Conservation (phyloP, 257 asterid genomes). For the Solanum sejunctum region DNA sequence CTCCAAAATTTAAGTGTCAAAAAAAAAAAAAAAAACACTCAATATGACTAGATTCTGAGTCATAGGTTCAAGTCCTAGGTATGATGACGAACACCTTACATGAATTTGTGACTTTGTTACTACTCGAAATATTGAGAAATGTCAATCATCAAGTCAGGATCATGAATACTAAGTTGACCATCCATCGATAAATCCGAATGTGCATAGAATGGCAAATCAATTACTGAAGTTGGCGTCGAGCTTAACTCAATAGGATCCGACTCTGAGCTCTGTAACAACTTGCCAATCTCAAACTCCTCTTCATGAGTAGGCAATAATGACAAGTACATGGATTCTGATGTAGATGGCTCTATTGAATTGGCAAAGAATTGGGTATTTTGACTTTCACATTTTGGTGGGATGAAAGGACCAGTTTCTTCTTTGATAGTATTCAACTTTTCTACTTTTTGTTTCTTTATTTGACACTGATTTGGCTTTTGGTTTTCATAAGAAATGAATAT, state of each 20-base stretch:
- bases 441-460: background rate
- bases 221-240: background rate
- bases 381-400: background rate
- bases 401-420: background rate
- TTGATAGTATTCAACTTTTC: background rate
- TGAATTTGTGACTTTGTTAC: background rate
- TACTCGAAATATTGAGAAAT: background rate
- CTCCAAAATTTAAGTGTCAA: slow-evolving; percentile 6
- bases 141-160: background rate
- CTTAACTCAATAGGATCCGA: slow-evolving; percentile 23
- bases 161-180: background rate
- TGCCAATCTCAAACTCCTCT: slow-evolving; percentile 13
- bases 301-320: slow-evolving; percentile 22
- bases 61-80: background rate
- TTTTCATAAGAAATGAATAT: background rate
- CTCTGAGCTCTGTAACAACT: slow-evolving; percentile 12
- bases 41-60: no score
- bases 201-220: background rate
- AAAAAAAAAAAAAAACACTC: slow-evolving; percentile 8
- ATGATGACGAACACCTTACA: background rate
- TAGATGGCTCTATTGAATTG: slow-evolving; percentile 3
- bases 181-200: background rate
- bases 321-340: slow-evolving; percentile 31
- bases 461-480: slow-evolving; percentile 5
- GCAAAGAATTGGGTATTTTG: slow-evolving; percentile 13